Percentiles rank a stretch among this genome's conserved stretches.
These are phyloP conservation scores for Pleurotus giganteus DNA, from an alignment of 768 basidiomycete species.

Conservation along the genomic window DNA sequence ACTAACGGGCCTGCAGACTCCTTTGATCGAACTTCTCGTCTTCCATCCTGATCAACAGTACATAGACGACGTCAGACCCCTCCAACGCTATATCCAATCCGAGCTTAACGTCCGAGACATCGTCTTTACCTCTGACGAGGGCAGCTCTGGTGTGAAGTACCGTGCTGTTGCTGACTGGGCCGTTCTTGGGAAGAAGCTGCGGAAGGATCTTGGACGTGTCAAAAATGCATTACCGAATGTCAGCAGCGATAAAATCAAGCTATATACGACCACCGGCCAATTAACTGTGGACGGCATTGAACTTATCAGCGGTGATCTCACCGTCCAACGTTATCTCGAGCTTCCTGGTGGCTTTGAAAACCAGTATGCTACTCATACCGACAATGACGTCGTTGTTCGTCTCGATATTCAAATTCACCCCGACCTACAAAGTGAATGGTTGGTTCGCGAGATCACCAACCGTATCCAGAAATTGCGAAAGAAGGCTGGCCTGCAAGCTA, in stretches of 20 bases:
- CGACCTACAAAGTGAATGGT: conserved; percentile 84
- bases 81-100: conserved; percentile 87
- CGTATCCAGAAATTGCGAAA: conserved; percentile 95
- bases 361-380: conserved; percentile 80
- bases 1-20: conserved; percentile 57
- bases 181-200: conserved; percentile 89
- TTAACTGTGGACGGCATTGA: conserved; percentile 87
- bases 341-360: conserved; percentile 57
- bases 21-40: conserved; percentile 86
- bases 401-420: conserved; percentile 87
- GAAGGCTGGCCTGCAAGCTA: conserved; percentile 92
- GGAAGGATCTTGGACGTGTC: conserved; percentile 88
- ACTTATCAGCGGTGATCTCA: conserved; percentile 86
- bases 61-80: conserved; percentile 78
- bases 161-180: conserved; percentile 92
- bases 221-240: conserved; percentile 83
- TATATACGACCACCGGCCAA: conserved; percentile 70
- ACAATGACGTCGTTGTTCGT: conserved; percentile 92
- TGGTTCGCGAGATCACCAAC: conserved; percentile 87
- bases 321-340: conserved; percentile 90
- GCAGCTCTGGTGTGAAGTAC: conserved; percentile 83
- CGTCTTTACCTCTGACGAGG: conserved; percentile 87
- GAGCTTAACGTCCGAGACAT: conserved; percentile 95
- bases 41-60: conserved; percentile 89
- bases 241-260: conserved; percentile 79